These are phyloP conservation scores for Bolboschoenus planiculmis DNA, from an alignment of 176 grass and related monocot species.

Conservation along the genomic window DNA sequence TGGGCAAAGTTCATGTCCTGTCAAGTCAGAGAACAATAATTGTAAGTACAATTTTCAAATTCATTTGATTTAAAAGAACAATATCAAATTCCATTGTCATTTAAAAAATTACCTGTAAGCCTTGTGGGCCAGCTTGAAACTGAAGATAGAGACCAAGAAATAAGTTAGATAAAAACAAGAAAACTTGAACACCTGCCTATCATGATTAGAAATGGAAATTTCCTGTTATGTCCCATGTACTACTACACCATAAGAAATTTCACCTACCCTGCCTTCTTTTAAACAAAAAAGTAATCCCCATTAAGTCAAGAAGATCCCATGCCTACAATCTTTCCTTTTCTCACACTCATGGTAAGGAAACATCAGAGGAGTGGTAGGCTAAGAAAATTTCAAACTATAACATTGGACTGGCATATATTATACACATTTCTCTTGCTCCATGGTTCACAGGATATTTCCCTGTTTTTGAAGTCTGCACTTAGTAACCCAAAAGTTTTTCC, in stretches of 20 bases:
- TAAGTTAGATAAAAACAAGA: neutral
- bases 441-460: neutral
- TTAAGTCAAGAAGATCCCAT: neutral
- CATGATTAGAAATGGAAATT: neutral
- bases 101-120: conserved; percentile 1
- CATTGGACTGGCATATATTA: neutral
- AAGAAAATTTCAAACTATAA: neutral
- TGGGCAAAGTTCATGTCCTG: conserved; percentile 74
- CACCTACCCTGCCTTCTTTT: neutral
- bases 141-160: conserved; percentile 9
- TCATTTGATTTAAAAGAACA: conserved; percentile 1
- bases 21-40: conserved; percentile 8
- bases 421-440: neutral
- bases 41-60: neutral
- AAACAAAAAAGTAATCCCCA: neutral
- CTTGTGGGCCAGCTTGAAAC: conserved; percentile 13
- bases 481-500: neutral
- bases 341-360: neutral
- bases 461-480: neutral
- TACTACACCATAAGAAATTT: neutral
- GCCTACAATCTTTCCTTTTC: neutral
- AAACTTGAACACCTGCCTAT: neutral
- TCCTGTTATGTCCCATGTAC: neutral
- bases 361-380: neutral
- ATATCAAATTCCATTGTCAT: neutral